Percentiles rank a stretch among this genome's conserved stretches.
phyloP scores from a whole-genome alignment of 2,329 filamentous ascomycete genomes.

The Byssothecium circinans region DNA sequence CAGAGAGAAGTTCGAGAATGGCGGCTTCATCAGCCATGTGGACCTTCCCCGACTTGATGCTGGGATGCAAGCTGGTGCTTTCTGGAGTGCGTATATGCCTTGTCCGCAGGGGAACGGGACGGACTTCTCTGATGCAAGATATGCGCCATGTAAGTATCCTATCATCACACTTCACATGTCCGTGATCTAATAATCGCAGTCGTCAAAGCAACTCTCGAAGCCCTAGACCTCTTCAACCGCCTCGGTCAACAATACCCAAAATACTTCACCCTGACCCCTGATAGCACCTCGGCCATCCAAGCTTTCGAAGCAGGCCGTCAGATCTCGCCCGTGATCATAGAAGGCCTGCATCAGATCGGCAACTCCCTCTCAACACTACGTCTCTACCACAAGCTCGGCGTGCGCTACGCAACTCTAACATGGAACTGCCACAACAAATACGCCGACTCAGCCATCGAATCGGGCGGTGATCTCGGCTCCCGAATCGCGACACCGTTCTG shows the following conservation, averaged over 20 bases:
- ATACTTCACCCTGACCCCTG: conserved; percentile 66
- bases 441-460: conserved; percentile 77
- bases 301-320: conserved; percentile 49
- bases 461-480: conserved; percentile 46
- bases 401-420: conserved; percentile 84
- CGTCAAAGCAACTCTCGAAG: conserved; percentile 69
- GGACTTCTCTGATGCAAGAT: conserved; percentile 74
- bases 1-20: conserved; percentile 71
- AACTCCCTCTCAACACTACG: conserved; percentile 78
- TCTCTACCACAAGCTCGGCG: conserved; percentile 74
- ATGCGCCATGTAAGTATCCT: conserved; percentile 60
- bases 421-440: conserved; percentile 93
- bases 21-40: conserved; percentile 69
- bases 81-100: conserved; percentile 84
- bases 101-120: conserved; percentile 69
- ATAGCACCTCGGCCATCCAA: conserved; percentile 62
- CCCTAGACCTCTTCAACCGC: conserved; percentile 72
- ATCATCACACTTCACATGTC: background rate
- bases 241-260: conserved; percentile 65
- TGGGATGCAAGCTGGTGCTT: conserved; percentile 79
- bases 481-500: conserved; percentile 59
- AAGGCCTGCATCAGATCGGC: conserved; percentile 87
- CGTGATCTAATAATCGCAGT: conserved; percentile 42
- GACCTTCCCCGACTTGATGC: conserved; percentile 74
- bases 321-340: conserved; percentile 41